Evolutionary conservation across 2,329 filamentous ascomycete genomes (phyloP), one percentile per base, ranked within the genome.

Genomic region (Aspergillus novoparasiticus): DNA sequence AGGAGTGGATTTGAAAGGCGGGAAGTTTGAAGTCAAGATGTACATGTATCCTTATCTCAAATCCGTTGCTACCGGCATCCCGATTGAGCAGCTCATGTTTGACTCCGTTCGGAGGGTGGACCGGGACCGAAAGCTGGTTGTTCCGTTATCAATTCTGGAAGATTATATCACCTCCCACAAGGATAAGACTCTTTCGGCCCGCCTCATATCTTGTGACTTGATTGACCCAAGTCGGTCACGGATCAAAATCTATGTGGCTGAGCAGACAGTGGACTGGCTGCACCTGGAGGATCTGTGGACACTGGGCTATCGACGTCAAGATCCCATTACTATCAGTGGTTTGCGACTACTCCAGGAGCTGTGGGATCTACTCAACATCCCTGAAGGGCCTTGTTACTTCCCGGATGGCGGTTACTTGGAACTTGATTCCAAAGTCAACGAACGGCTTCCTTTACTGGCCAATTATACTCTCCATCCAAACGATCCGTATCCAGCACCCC

Each of bases 41-140:
- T 69, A 69, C 39, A 58, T 69, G 36, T 67, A 66, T 32, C 65
- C 62, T 10, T 50, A 32, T 43, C 55, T 69, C 28, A 69, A 69
- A 58, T 56, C 62, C 11, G 30, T 59, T 10, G 61, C 59, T 14
- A 67, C 67, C 14, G 67, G 67, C 0, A 54, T 54, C 16, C 56
- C 67, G 3, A 63, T 64, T 48, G n/a, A 59, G 26, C 43, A 58
- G 8, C 48, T 68, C 1, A 56, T 66, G 28, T 66, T 69, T 55
- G 32, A 60, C 12, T 63, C 65, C 9, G 54, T 64, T 19, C 55
- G 54, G 2, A 43, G 26, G 21, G 32, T 43, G 11, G 32, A 57
- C 19, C 14, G 23, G 16, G n/a, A 39, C 9, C 34, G 12, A 6
- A 30, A 19, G 26, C 41, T 57, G 21, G 21, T 4, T 14, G 26